Conservation (phyloP, 352 stramenopile genomes). For the Phytophthora multivora region DNA sequence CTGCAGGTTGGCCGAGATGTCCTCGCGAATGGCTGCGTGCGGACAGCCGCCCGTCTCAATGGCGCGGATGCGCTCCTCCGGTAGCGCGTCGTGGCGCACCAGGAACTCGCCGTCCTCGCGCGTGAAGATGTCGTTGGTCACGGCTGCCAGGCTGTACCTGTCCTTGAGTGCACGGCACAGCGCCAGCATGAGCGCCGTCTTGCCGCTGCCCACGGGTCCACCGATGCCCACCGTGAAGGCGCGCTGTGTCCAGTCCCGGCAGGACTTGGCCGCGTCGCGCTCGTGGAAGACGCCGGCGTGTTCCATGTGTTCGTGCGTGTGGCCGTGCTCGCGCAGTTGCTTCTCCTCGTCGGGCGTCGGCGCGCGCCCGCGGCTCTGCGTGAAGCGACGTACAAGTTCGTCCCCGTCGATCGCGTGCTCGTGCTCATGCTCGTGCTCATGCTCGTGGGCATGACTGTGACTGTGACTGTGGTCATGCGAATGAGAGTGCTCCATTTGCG, state of each 20-base stretch:
- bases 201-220: conserved; percentile 94
- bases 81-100: conserved; percentile 92
- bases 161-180: conserved; percentile 91
- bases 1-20: conserved; percentile 97
- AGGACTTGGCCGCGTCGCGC: conserved; percentile 54
- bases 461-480: conserved; percentile 36
- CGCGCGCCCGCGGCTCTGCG: conserved; percentile 52
- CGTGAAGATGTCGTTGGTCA: conserved; percentile 99
- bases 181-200: conserved; percentile 95
- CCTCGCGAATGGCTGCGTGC: conserved; percentile 97
- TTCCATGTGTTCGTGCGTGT: conserved; percentile 90
- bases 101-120: conserved; percentile 99
- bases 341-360: conserved; percentile 78
- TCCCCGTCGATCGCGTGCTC: conserved; percentile 58
- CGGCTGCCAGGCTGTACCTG: conserved; percentile 78
- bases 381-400: conserved; percentile 76
- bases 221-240: conserved; percentile 97
- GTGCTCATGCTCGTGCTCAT: conserved; percentile 28
- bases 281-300: conserved; percentile 74
- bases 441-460: conserved; percentile 36
- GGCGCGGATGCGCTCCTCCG: conserved; percentile 90
- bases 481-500: conserved; percentile 40
- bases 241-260: conserved; percentile 82
- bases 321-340: conserved; percentile 82
- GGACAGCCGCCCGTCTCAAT: conserved; percentile 98